phyloP scores from a whole-genome alignment of 2,329 filamentous ascomycete species.

The Botryotinia globosa region DNA sequence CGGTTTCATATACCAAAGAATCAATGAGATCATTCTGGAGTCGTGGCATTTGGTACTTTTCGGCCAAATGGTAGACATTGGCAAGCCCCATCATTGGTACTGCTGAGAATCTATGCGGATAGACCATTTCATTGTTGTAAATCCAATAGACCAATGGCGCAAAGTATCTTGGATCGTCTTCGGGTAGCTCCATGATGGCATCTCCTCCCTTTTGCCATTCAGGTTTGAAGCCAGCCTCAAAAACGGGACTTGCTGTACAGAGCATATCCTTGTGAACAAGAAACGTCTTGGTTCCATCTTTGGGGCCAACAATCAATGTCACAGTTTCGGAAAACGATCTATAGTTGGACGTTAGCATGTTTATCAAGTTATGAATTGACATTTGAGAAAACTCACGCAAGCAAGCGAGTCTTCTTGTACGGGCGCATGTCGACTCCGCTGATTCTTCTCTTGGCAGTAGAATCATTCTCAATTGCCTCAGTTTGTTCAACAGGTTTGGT shows the following conservation, averaged over 20 bases:
- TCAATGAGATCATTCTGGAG: slow-evolving; percentile 9
- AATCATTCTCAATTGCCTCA: not conserved
- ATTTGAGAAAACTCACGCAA: not conserved
- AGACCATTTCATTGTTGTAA: not conserved
- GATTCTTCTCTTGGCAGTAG: not conserved
- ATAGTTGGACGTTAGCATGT: not conserved
- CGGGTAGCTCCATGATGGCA: slow-evolving; percentile 13
- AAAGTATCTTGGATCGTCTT: not conserved
- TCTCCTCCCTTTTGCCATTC: slow-evolving; percentile 15
- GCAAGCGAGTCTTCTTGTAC: not conserved
- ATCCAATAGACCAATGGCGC: slow-evolving; percentile 13
- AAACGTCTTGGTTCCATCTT: not conserved
- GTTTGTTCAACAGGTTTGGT: too few relatives aligned
- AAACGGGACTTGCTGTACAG: slow-evolving; percentile 21
- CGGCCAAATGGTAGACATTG: not conserved
- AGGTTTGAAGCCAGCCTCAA: slow-evolving; percentile 22
- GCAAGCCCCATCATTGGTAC: not conserved
- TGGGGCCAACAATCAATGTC: slow-evolving; percentile 17
- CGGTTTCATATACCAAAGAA: not conserved
- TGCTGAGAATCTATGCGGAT: too few relatives aligned
- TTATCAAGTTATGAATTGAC: not conserved
- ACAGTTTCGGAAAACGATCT: not conserved
- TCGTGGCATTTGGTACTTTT: not conserved
- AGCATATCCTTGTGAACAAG: slow-evolving; percentile 23
- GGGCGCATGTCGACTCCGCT: not conserved